Conservation (phyloP, 345 rosid species). For the Rhodomyrtus tomentosa region DNA sequence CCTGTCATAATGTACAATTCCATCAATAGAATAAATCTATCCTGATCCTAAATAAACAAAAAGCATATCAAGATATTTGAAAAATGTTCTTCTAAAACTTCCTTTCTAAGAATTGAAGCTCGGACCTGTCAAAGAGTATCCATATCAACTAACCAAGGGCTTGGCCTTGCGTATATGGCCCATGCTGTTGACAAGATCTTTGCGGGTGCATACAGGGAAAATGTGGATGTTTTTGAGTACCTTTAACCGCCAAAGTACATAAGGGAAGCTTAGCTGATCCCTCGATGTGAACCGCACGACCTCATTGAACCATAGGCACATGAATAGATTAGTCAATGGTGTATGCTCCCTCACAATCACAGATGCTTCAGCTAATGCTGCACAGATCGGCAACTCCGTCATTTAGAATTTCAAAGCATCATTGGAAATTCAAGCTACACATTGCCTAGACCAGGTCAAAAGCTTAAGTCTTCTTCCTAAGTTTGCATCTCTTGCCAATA, state of each 20-base stretch:
- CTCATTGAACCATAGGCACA: constrained; percentile 99
- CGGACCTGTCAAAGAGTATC: neutral
- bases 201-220: constrained; percentile 87
- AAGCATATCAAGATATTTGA: neutral
- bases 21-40: neutral
- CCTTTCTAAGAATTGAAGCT: neutral
- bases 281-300: constrained; percentile 88
- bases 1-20: neutral
- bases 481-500: neutral
- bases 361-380: constrained; percentile 88
- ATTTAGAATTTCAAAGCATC: neutral
- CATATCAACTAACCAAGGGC: constrained; percentile 25
- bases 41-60: neutral
- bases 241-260: constrained; percentile 76
- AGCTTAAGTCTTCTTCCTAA: neutral
- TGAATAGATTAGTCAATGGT: constrained; percentile 55
- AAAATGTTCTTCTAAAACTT: neutral
- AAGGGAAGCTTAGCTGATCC: constrained; percentile 92
- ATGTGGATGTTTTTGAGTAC: constrained; percentile 55
- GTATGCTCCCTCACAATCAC: constrained; percentile 84
- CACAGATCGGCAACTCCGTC: constrained; percentile 1
- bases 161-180: constrained; percentile 88
- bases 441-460: neutral
- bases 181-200: constrained; percentile 87
- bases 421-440: neutral